Percentiles rank a stretch among this genome's conserved stretches.
Conservation (phyloP, 768 basidiomycete genomes). For the Phylloporus arenicola region DNA sequence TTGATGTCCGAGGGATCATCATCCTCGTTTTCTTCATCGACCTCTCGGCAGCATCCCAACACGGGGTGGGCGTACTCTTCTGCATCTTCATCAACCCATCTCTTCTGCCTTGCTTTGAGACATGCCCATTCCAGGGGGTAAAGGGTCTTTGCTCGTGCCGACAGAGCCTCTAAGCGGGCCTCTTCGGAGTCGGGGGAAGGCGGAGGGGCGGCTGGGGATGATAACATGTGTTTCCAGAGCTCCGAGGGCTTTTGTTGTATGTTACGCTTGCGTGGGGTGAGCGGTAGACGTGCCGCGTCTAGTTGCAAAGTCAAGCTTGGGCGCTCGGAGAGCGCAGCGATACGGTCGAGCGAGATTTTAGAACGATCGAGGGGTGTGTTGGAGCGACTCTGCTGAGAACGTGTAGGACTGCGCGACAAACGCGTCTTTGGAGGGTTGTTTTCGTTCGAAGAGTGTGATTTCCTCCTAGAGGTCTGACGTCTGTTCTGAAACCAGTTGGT, state of each 20-base stretch:
- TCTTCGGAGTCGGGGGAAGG: slow-evolving; percentile 21
- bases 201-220: slow-evolving; percentile 21
- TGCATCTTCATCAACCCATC: slow-evolving; percentile 20
- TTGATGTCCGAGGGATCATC: background rate
- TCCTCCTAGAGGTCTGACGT: slow-evolving; percentile 46
- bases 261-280: slow-evolving; percentile 27
- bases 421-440: slow-evolving; percentile 15
- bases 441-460: slow-evolving; percentile 18
- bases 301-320: slow-evolving; percentile 14
- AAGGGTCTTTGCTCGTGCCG: slow-evolving; percentile 36
- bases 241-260: slow-evolving; percentile 11
- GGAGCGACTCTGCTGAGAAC: slow-evolving; percentile 4
- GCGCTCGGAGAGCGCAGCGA: slow-evolving; percentile 28
- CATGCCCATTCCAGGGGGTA: slow-evolving; percentile 74
- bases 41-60: slow-evolving; percentile 2
- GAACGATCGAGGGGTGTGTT: slow-evolving; percentile 20
- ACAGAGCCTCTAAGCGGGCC: slow-evolving; percentile 20
- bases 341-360: slow-evolving; percentile 27
- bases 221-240: slow-evolving; percentile 29
- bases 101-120: slow-evolving; percentile 39
- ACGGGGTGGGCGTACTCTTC: slow-evolving; percentile 9
- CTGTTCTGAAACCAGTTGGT: slow-evolving; percentile 84
- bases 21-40: slow-evolving; percentile 5
- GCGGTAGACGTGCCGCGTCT: slow-evolving; percentile 9
- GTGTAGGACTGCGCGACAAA: slow-evolving; percentile 2